phyloP scores from a whole-genome alignment of 1,284 basidiomycete genomes.

The Meira miltonrushii region DNA sequence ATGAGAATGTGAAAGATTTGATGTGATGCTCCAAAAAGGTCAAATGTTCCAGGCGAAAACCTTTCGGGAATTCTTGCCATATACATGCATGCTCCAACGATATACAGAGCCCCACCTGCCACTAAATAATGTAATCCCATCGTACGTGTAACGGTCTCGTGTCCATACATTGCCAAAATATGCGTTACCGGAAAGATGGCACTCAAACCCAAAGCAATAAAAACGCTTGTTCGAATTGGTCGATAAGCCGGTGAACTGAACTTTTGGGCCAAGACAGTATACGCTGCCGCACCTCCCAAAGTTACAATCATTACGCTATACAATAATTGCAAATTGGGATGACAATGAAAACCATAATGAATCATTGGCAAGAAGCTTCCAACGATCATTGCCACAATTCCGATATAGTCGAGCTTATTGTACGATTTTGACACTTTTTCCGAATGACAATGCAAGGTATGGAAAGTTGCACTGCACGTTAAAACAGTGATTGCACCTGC shows the following conservation, averaged over 20 bases:
- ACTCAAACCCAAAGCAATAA: constrained; percentile 72
- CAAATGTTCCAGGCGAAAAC: constrained; percentile 71
- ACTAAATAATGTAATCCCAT: constrained; percentile 40
- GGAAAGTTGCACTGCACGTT: constrained; percentile 69
- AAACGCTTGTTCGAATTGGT: constrained; percentile 71
- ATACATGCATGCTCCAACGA: constrained; percentile 38
- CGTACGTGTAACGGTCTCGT: constrained; percentile 30
- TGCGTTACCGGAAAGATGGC: constrained; percentile 70
- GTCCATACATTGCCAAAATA: constrained; percentile 55
- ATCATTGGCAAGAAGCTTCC: constrained; percentile 73
- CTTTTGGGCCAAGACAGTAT: constrained; percentile 72
- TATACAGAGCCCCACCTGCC: constrained; percentile 35
- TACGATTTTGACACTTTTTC: constrained; percentile 56
- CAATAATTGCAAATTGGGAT: constrained; percentile 28
- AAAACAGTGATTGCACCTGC: constrained; percentile 71
- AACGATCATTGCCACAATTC: constrained; percentile 62
- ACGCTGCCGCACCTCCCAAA: constrained; percentile 61
- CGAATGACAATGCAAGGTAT: constrained; percentile 72
- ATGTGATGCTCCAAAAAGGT: constrained; percentile 73
- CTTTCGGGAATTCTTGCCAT: constrained; percentile 77
- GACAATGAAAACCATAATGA: constrained; percentile 50
- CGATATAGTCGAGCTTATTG: constrained; percentile 32
- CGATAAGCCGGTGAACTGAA: constrained; percentile 72
- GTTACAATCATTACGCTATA: constrained; percentile 57
- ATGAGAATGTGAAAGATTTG: constrained; percentile 79